Evolutionary conservation across 2,329 filamentous ascomycete genomes (phyloP), one percentile per base, ranked within the genome.

Genomic region (Cordyceps militaris): DNA sequence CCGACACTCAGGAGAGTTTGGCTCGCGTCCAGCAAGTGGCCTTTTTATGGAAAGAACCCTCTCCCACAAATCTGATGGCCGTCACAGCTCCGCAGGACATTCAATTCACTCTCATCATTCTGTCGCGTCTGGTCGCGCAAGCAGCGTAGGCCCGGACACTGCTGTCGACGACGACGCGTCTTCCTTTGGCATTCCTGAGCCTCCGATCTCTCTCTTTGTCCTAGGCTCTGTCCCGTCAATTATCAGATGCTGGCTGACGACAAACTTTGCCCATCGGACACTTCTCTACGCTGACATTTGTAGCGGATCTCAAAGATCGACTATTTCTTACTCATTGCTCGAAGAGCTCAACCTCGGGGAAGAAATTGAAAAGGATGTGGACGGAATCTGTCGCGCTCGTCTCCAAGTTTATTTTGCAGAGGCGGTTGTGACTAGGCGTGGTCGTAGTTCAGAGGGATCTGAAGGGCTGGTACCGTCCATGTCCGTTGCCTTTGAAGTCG

Each of bases 31-130:
- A 23, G 83, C 85, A 24, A 95, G 91, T 70, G 87, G 90, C 36
- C 79, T 97, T 66, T 85, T 97, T 84, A 94, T 89, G 71, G 94
- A 99, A 73, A 85, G 94, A 16, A 89, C 91, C 1, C 81, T 91
- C 16, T 99, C 94, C 11, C 91, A 97, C 78, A 96, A 96, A 69
- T 97, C 94, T 0, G 93, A 99, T 69, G 94, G 94, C 36, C 83
- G 93, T 61, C 91, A 96, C 67, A 97, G 93, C 71, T 97, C 92
- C 9, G 86, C 91, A n/a, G 91, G 91, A 4, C 88, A 93, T 64
- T 94, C 86, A 8, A 82, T 86, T 19, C 85, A 88, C 62, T 80
- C 78, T 6, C 75, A 82, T 44, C 80, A 84, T 70, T 96, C 91
- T 9, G 83, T 85, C 58, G 83, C 85, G 14, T 91, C 88, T 44